A percentile compares a stretch with the other conserved stretches of the same genome.
Conservation (phyloP, 768 basidiomycete species). For the Trametes maxima region DNA sequence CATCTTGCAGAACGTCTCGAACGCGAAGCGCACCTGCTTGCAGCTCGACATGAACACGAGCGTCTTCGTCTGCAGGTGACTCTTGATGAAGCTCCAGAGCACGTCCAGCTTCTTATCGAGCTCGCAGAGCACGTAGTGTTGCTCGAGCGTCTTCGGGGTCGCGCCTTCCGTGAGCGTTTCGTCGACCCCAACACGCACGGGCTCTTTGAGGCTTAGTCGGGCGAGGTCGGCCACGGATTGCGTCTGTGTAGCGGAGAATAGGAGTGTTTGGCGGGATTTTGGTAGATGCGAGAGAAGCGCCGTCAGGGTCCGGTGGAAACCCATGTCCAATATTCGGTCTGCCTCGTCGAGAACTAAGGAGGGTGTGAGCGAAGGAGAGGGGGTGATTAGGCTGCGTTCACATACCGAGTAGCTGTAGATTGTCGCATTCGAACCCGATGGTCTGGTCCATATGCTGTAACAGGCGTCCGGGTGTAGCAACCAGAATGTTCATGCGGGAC, state of each 20-base stretch:
- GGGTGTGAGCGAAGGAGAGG: not conserved
- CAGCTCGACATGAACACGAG: slow-evolving; percentile 94
- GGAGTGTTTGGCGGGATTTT: slow-evolving; percentile 87
- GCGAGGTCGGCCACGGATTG: slow-evolving; percentile 87
- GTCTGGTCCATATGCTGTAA: slow-evolving; percentile 99
- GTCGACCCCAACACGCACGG: slow-evolving; percentile 70
- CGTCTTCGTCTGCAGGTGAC: slow-evolving; percentile 86
- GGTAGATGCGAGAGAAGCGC: slow-evolving; percentile 93
- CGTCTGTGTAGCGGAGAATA: slow-evolving; percentile 97
- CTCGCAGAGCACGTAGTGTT: slow-evolving; percentile 82
- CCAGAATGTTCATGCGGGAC: slow-evolving; percentile 95
- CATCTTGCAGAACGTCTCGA: slow-evolving; percentile 93
- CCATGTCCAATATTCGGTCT: slow-evolving; percentile 95
- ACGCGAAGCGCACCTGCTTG: slow-evolving; percentile 97
- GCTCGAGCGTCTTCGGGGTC: slow-evolving; percentile 81
- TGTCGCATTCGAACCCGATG: slow-evolving; percentile 88
- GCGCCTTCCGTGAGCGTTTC: slow-evolving; percentile 50
- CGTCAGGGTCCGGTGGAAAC: slow-evolving; percentile 85
- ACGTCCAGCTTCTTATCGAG: slow-evolving; percentile 90
- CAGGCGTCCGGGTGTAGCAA: slow-evolving; percentile 93
- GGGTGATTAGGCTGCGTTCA: slow-evolving; percentile 5
- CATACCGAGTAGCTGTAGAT: slow-evolving; percentile 88
- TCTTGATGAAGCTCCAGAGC: slow-evolving; percentile 94
- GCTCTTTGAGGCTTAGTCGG: slow-evolving; percentile 84
- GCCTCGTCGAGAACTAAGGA: slow-evolving; percentile 90